A percentile compares a stretch with the other conserved stretches of the same genome.
phyloP scores from a whole-genome alignment of 805 yeast species.

The Sugiyamaella floridensis region DNA sequence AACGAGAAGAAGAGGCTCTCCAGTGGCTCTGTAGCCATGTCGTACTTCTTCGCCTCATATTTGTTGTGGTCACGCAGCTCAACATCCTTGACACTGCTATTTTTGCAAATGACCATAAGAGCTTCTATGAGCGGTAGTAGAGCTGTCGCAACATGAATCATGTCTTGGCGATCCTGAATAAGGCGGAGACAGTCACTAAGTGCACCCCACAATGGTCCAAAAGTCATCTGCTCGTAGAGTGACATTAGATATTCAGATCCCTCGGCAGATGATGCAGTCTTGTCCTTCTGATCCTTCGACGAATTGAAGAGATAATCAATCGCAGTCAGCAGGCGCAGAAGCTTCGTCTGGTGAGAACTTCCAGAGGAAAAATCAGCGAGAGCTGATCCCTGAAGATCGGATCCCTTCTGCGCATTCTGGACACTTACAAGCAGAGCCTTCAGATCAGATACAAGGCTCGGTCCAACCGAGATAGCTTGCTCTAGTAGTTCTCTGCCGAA shows the following conservation, averaged over 20 bases:
- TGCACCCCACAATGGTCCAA: slow-evolving; percentile 81
- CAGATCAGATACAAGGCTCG: slow-evolving; percentile 49
- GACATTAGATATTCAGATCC: slow-evolving; percentile 15
- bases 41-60: slow-evolving; percentile 53
- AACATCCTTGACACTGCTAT: slow-evolving; percentile 55
- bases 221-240: slow-evolving; percentile 58
- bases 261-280: slow-evolving; percentile 19
- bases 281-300: slow-evolving; percentile 20
- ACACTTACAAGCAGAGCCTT: slow-evolving; percentile 43
- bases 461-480: slow-evolving; percentile 55
- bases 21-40: slow-evolving; percentile 66
- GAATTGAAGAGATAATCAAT: slow-evolving; percentile 70
- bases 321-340: slow-evolving; percentile 81
- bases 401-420: slow-evolving; percentile 31
- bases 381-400: slow-evolving; percentile 46
- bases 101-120: slow-evolving; percentile 93
- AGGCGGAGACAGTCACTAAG: slow-evolving; percentile 63
- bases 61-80: slow-evolving; percentile 47
- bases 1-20: slow-evolving; percentile 77
- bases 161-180: slow-evolving; percentile 50
- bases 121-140: slow-evolving; percentile 84
- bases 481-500: slow-evolving; percentile 63
- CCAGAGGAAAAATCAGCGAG: slow-evolving; percentile 67
- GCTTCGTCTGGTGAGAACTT: slow-evolving; percentile 80
- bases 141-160: slow-evolving; percentile 67